Evolutionary conservation across 1,284 basidiomycete species (phyloP).

Genomic region (Pseudozyma thailandica): DNA sequence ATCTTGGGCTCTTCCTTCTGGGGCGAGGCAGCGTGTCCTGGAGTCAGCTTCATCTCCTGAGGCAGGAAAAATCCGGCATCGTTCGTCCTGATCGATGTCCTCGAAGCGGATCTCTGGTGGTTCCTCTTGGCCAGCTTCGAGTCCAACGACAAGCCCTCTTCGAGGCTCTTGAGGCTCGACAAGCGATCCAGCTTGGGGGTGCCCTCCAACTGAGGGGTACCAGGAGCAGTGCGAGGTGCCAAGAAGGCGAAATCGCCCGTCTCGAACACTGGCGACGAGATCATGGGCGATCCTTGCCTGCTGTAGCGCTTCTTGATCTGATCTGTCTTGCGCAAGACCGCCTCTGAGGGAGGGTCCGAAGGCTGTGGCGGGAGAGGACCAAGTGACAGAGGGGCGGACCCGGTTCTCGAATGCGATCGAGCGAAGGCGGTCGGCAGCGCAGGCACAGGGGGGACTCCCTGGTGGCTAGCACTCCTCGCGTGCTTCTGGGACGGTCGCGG

Average conservation of each 20-base stretch:
- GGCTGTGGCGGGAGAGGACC: constrained; percentile 35
- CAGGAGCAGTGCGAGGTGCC: constrained; percentile 1
- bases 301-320: constrained; percentile 34
- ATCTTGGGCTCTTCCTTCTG: neutral
- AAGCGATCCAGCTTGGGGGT: constrained; percentile 21
- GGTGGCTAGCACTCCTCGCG: constrained; percentile 6
- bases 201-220: no score
- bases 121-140: constrained; percentile 20
- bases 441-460: neutral
- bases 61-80: constrained; percentile 2
- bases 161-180: constrained; percentile 11
- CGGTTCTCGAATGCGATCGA: constrained; percentile 4
- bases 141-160: constrained; percentile 26
- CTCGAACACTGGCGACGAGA: constrained; percentile 6
- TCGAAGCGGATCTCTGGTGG: constrained; percentile 17
- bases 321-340: constrained; percentile 21
- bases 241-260: neutral
- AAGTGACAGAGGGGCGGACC: constrained; percentile 26
- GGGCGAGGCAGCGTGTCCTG: constrained; percentile 13
- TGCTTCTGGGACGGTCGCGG: neutral
- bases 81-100: neutral
- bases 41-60: constrained; percentile 15
- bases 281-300: constrained; percentile 10
- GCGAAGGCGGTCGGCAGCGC: neutral
- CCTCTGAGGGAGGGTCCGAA: constrained; percentile 11